Evolutionary conservation across 2,329 filamentous ascomycete species (phyloP).

Genomic region (Alternaria triticimaculans): DNA sequence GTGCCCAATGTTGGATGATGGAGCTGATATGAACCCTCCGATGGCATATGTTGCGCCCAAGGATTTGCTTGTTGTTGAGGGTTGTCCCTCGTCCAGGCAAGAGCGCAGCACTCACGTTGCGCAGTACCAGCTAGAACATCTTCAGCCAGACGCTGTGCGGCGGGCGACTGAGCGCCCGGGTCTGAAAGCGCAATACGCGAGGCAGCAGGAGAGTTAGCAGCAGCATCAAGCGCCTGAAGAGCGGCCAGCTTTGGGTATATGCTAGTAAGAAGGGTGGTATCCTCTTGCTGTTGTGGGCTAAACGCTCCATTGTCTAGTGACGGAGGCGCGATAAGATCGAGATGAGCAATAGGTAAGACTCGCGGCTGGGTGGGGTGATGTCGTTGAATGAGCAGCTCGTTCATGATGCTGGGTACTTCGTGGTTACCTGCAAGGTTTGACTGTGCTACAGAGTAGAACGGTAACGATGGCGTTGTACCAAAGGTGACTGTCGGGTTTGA

Average conservation of each 20-base stretch:
- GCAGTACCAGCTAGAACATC: slow-evolving; percentile 66
- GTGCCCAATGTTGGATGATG: slow-evolving; percentile 54
- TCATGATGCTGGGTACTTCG: slow-evolving; percentile 59
- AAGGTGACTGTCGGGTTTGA: slow-evolving; percentile 60
- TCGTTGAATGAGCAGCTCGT: slow-evolving; percentile 48
- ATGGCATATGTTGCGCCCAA: slow-evolving; percentile 46
- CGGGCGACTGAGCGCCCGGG: slow-evolving; percentile 69
- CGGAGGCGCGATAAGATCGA: slow-evolving; percentile 48
- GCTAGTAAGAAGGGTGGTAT: slow-evolving; percentile 45
- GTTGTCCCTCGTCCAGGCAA: slow-evolving; percentile 66
- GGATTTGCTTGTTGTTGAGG: slow-evolving; percentile 46
- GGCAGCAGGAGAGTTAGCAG: slow-evolving; percentile 54
- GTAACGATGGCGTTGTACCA: slow-evolving; percentile 71
- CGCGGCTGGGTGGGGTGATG: slow-evolving; percentile 49
- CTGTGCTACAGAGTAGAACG: slow-evolving; percentile 72
- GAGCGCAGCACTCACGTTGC: slow-evolving; percentile 71
- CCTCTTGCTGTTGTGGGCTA: slow-evolving; percentile 40
- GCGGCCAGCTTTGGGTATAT: slow-evolving; percentile 58
- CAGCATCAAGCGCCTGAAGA: slow-evolving; percentile 54
- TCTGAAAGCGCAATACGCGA: slow-evolving; percentile 68
- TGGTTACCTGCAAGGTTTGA: slow-evolving; percentile 57
- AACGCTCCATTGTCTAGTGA: slow-evolving; percentile 36
- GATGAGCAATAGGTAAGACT: slow-evolving; percentile 49
- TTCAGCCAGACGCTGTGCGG: slow-evolving; percentile 66
- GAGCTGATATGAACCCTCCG: slow-evolving; percentile 52